phyloP scores from a whole-genome alignment of 148 eudicot species.

The Dianthus caryophyllus region DNA sequence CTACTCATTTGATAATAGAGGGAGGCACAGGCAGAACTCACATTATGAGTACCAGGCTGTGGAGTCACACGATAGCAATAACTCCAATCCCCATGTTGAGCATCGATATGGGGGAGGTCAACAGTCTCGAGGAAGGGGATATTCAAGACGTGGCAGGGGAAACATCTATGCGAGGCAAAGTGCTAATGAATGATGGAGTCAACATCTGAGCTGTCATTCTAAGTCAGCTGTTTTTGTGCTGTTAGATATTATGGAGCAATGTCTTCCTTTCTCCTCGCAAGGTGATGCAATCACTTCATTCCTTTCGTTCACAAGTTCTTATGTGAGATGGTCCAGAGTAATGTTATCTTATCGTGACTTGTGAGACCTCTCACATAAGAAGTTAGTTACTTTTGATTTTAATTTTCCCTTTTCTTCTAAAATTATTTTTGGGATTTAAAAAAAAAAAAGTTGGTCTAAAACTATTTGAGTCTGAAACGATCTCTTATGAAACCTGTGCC shows the following conservation, averaged over 20 bases:
- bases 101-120: constrained; percentile 39
- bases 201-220: neutral
- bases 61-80: constrained; percentile 40
- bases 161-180: constrained; percentile 26
- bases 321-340: too few relatives aligned
- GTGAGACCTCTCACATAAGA: too few relatives aligned
- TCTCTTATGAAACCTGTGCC: too few relatives aligned
- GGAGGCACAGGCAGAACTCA: constrained; percentile 55
- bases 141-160: constrained; percentile 49
- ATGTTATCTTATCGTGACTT: too few relatives aligned
- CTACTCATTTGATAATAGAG: constrained; percentile 38
- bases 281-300: constrained; percentile 12
- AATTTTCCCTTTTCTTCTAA: too few relatives aligned
- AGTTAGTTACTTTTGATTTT: too few relatives aligned
- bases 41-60: constrained; percentile 85
- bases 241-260: constrained; percentile 14
- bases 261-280: constrained; percentile 8
- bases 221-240: constrained; percentile 4
- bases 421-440: too few relatives aligned
- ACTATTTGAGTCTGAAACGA: too few relatives aligned
- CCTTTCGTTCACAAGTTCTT: too few relatives aligned
- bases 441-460: too few relatives aligned
- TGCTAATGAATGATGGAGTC: constrained; percentile 16
- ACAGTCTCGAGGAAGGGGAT: constrained; percentile 58
- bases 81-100: constrained; percentile 38